Percentiles rank a stretch among this genome's conserved stretches.
These are phyloP conservation scores for Senna tora DNA, from an alignment of 306 rosid genomes.

Conservation along the genomic window DNA sequence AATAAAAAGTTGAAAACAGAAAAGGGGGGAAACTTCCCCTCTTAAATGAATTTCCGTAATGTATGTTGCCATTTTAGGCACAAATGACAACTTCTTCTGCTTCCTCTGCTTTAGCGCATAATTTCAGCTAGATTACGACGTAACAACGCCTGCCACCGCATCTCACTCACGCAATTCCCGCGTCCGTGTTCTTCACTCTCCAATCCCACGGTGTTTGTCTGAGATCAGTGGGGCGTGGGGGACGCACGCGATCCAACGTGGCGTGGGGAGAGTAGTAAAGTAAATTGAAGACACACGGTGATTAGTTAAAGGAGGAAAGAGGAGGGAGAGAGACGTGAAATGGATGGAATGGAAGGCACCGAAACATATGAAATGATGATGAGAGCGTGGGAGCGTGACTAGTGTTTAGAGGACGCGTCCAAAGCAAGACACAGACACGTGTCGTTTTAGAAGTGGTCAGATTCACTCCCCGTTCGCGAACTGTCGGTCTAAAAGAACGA, in stretches of 20 bases:
- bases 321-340: slow-evolving; percentile 29
- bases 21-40: background rate
- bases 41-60: background rate
- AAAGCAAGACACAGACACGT: slow-evolving; percentile 45
- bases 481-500: slow-evolving; percentile 39
- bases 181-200: background rate
- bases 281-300: background rate
- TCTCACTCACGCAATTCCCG: slow-evolving; percentile 16
- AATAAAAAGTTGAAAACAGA: background rate
- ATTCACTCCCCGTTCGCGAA: slow-evolving; percentile 34
- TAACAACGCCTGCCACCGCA: background rate
- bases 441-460: slow-evolving; percentile 31
- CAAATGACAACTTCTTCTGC: background rate
- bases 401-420: slow-evolving; percentile 49
- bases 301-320: slow-evolving; percentile 11
- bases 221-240: too few relatives aligned
- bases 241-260: fast-evolving
- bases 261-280: background rate
- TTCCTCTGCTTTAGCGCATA: background rate
- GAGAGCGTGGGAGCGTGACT: slow-evolving; percentile 23
- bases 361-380: slow-evolving; percentile 38
- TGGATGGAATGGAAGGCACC: slow-evolving; percentile 39
- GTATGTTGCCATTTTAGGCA: slow-evolving; percentile 17
- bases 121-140: slow-evolving; percentile 22
- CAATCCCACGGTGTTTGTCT: background rate